Percentiles rank a stretch among this genome's conserved stretches.
phyloP scores from a whole-genome alignment of 768 basidiomycete species.

The Lactifluus volemus region DNA sequence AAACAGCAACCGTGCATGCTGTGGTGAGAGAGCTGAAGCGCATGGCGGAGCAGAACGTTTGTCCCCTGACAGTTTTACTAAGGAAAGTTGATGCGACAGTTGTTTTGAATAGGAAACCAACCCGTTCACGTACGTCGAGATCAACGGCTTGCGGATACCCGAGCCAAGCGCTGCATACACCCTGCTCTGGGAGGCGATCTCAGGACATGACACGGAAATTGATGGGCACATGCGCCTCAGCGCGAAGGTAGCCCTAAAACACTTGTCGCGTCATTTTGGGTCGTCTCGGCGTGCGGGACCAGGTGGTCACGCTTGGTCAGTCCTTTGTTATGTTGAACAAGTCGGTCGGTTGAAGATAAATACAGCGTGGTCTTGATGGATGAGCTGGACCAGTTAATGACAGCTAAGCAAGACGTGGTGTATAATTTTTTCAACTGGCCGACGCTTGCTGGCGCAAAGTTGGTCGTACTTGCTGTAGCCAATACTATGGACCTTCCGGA shows the following conservation, averaged over 20 bases:
- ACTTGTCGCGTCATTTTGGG: constrained; percentile 71
- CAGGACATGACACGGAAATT: constrained; percentile 57
- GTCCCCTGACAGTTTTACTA: constrained; percentile 21
- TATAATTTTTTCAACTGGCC: constrained; percentile 99
- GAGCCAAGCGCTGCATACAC: constrained; percentile 90
- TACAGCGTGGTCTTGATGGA: constrained; percentile 93
- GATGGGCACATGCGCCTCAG: constrained; percentile 60
- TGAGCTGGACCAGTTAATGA: constrained; percentile 94
- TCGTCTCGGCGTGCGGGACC: constrained; percentile 58
- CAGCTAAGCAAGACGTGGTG: constrained; percentile 93
- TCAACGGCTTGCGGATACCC: constrained; percentile 90
- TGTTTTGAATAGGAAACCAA: constrained; percentile 62
- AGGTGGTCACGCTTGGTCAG: constrained; percentile 81
- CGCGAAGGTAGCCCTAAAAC: constrained; percentile 75
- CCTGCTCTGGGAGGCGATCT: constrained; percentile 89
- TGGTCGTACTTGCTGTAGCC: constrained; percentile 93
- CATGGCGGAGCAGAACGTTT: constrained; percentile 74
- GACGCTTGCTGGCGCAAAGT: constrained; percentile 74
- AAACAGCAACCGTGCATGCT: constrained; percentile 95
- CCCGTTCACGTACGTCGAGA: constrained; percentile 95
- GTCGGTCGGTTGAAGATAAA: constrained; percentile 2
- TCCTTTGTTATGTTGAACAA: constrained; percentile 15
- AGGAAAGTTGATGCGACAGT: neutral
- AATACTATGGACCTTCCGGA: constrained; percentile 99
- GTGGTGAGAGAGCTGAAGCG: constrained; percentile 84